These are phyloP conservation scores for Pyracantha coccinea DNA, from an alignment of 331 rosid species.

Conservation along the genomic window DNA sequence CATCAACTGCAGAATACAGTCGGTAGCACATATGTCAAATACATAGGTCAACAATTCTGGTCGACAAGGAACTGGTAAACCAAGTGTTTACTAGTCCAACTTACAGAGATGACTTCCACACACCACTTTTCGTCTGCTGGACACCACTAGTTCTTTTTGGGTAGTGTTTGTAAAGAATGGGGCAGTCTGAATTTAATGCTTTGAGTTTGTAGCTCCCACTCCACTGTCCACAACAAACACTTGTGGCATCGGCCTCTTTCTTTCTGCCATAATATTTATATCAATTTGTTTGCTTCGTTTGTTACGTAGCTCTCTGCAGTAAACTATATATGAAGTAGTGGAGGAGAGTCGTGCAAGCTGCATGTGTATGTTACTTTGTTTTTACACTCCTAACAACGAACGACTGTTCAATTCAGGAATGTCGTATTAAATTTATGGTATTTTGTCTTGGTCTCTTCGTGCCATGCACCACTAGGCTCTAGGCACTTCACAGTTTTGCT, in stretches of 20 bases:
- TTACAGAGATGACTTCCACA: too few species aligned
- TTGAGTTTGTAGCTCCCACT: neutral
- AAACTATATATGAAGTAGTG: neutral
- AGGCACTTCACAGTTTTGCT: neutral
- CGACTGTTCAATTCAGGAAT: neutral
- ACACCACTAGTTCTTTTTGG: too few species aligned
- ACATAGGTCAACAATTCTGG: neutral
- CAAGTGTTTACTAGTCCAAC: neutral
- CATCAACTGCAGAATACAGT: neutral
- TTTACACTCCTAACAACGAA: neutral
- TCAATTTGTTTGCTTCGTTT: neutral
- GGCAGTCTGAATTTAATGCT: neutral
- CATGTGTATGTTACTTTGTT: neutral
- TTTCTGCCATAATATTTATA: neutral
- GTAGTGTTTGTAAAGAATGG: too few species aligned
- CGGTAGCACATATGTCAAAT: neutral
- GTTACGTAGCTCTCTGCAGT: neutral
- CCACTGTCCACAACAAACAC: neutral
- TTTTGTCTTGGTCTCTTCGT: neutral
- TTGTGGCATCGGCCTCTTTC: neutral
- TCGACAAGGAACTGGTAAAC: neutral
- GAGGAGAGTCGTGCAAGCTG: neutral
- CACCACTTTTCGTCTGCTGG: too few species aligned
- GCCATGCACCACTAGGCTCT: neutral
- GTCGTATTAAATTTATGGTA: neutral